Evolutionary conservation across 2,329 filamentous ascomycete genomes (phyloP).

Genomic region (Gliomastix tumulicola): DNA sequence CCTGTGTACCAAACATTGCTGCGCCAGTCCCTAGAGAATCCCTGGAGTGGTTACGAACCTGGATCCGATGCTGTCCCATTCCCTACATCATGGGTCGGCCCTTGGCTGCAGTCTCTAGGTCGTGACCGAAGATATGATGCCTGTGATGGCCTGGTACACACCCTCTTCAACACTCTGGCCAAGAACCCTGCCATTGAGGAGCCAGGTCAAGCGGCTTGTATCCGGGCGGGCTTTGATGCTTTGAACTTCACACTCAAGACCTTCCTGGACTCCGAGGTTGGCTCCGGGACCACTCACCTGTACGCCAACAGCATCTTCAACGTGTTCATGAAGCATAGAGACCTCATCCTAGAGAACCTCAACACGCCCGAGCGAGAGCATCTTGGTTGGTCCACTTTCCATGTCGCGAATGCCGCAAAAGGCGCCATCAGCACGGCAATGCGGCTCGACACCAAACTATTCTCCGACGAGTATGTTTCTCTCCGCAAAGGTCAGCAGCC

Average conservation of each 20-base stretch:
- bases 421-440: slow-evolving; percentile 46
- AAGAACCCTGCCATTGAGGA: slow-evolving; percentile 46
- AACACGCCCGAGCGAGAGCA: slow-evolving; percentile 14
- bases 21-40: slow-evolving; percentile 46
- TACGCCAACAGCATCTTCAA: slow-evolving; percentile 61
- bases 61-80: slow-evolving; percentile 46
- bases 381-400: slow-evolving; percentile 30
- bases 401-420: slow-evolving; percentile 35
- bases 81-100: slow-evolving; percentile 70
- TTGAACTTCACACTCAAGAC: slow-evolving; percentile 49
- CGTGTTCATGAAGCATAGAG: slow-evolving; percentile 55
- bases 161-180: slow-evolving; percentile 62
- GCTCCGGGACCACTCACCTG: slow-evolving; percentile 47
- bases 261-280: slow-evolving; percentile 39
- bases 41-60: slow-evolving; percentile 31
- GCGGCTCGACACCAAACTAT: slow-evolving; percentile 34
- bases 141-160: slow-evolving; percentile 70
- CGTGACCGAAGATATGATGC: slow-evolving; percentile 70
- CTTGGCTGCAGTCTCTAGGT: slow-evolving; percentile 72
- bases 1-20: slow-evolving; percentile 58
- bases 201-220: slow-evolving; percentile 54
- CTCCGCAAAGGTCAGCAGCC: slow-evolving; percentile 49
- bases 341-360: slow-evolving; percentile 43
- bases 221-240: slow-evolving; percentile 56
- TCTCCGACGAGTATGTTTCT: slow-evolving; percentile 40